These are phyloP conservation scores for Urostyla sp. DNA, from an alignment of 73 alveolate species.

Conservation along the genomic window DNA sequence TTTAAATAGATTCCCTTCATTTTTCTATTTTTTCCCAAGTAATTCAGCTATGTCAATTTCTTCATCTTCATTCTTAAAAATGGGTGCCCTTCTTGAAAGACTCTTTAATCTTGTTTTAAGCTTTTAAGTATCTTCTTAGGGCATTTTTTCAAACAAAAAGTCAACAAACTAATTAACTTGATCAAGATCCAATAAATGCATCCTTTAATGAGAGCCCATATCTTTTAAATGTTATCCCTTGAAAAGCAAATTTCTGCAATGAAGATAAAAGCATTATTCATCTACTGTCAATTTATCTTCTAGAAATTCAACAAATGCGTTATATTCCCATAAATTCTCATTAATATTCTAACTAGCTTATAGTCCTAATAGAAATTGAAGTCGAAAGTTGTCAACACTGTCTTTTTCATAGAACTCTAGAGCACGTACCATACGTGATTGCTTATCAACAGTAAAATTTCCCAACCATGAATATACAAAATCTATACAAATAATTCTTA, in stretches of 20 bases:
- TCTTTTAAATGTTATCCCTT: conserved; percentile 77
- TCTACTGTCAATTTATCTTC: conserved; percentile 77
- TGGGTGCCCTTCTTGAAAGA: conserved; percentile 36
- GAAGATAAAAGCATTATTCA: conserved; percentile 78
- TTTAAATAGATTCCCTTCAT: background rate
- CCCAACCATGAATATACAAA: conserved; percentile 80
- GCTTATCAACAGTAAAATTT: conserved; percentile 69
- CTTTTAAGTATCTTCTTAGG: conserved; percentile 49
- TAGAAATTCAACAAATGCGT: conserved; percentile 79
- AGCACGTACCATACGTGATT: conserved; percentile 48
- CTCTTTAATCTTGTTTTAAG: conserved; percentile 38
- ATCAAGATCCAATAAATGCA: conserved; percentile 56
- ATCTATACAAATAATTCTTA: conserved; percentile 44
- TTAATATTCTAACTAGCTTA: conserved; percentile 30
- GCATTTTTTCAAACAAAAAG: conserved; percentile 64
- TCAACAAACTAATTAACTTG: conserved; percentile 68
- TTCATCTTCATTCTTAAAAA: conserved; percentile 31
- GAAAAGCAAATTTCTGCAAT: conserved; percentile 75
- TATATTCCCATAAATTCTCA: conserved; percentile 79
- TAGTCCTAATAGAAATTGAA: conserved; percentile 74
- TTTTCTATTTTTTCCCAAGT: background rate
- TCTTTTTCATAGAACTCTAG: conserved; percentile 75
- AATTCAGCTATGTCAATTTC: conserved; percentile 32
- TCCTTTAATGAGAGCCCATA: conserved; percentile 62
- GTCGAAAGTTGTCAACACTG: conserved; percentile 66